Evolutionary conservation across 805 yeast species (phyloP).

Genomic region (Hanseniaspora thailandica): DNA sequence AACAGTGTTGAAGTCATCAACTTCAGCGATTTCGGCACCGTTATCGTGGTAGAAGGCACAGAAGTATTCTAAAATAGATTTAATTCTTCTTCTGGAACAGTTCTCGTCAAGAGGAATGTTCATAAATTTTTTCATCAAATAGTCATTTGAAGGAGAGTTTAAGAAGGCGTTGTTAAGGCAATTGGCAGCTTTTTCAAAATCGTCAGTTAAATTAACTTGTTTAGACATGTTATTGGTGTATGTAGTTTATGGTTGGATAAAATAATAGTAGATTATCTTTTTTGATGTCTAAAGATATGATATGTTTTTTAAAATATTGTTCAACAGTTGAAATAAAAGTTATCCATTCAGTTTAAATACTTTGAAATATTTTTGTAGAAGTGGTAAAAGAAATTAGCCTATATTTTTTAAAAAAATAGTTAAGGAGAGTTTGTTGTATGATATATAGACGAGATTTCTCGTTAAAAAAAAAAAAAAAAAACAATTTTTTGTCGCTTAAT

Average conservation of each 20-base stretch:
- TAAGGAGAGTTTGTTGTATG: background rate
- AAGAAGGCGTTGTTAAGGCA: conserved; percentile 12
- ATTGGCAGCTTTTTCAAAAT: conserved; percentile 11
- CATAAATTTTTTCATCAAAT: conserved; percentile 16
- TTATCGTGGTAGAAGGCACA: conserved; percentile 14
- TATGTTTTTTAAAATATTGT: too few relatives aligned
- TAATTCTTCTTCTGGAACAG: conserved; percentile 13
- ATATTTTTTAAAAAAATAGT: background rate
- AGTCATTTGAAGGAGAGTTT: conserved; percentile 15
- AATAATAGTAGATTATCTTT: background rate
- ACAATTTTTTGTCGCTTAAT: background rate
- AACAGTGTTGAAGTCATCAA: conserved; percentile 16
- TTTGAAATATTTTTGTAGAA: background rate
- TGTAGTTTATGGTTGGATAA: background rate
- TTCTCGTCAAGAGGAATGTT: conserved; percentile 13
- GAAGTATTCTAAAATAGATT: conserved; percentile 14
- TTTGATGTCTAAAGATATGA: background rate
- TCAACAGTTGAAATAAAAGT: too few relatives aligned
- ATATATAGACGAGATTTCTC: background rate
- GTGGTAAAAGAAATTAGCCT: background rate
- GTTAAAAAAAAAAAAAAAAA: background rate
- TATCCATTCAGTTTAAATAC: too few relatives aligned
- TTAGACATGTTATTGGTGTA: conserved; percentile 3
- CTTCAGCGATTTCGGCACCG: conserved; percentile 16
- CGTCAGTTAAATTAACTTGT: conserved; percentile 18